Base-by-base conservation (phyloP, 176 grass and related monocot genomes). In the Paspalum vaginatum region DNA sequence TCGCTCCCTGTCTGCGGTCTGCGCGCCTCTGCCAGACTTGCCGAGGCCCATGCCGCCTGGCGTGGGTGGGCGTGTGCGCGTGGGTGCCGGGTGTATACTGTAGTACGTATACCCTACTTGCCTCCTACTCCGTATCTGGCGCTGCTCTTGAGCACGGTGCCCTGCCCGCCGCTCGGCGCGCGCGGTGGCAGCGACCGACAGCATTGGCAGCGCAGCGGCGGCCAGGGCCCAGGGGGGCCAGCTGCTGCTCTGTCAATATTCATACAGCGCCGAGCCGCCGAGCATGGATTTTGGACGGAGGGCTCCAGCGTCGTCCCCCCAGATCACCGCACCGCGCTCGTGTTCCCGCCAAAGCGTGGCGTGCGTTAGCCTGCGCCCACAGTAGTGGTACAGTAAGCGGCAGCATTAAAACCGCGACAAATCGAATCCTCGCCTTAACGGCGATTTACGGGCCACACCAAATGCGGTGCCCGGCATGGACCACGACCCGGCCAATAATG, bases 401-500 rank as follows among this genome's bases (percentile, higher is more conserved):
- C 16, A 7, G 62, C 6, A 63, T 47, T 57, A 12, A 87, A 82
- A 78, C 18, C 80, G 10, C 80, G 80, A 76, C 82, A 89, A 85
- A 85, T 65, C 64, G 87, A 62, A 85, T 70, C 82, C 14, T 20
- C 15, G 76, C 9, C 76, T 70, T 69, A 48, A 75, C 22, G 17
- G 13, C 4, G 42, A n/a, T 82, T 18, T 65, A 39, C 39, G 79
- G 56, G 41, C 26, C 85, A 77, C 77, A 44, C 14, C 85, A 71
- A 59, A 53, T 11, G 14, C 26, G 37, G 20, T 20, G 69, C 22
- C 18, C 1, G 22, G 17, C 0, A 10, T 61, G 84, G 71, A 74
- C 84, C 61, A 58, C 74, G 77, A 80, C 90, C 70, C 46, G 37
- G 39, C 75, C 77, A 87, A 74, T 88, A 88, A 91, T 87, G 83